Base-by-base conservation (phyloP, 257 asterid species). In the Anisodus tanguticus region DNA sequence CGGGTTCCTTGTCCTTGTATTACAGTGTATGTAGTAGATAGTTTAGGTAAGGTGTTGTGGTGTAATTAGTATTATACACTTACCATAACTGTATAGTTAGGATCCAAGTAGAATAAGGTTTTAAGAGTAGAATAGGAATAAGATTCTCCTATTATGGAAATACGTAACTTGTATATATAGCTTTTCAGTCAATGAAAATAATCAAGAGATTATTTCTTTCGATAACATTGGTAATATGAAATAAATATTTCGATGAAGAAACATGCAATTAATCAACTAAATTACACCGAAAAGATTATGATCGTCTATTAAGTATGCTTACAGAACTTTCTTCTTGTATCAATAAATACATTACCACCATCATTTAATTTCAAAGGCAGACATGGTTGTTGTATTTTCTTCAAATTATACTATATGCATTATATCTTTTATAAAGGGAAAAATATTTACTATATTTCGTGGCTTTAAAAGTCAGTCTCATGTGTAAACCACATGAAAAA, bases 361-460 rank as follows among this genome's bases (percentile, higher is more conserved):
- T 83, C 26, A 74, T 83, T 70, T 12, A 83, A 55, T 60, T 71
- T 70, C 83, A 83, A 82, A 83, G 59, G 74, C 62, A 60, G 54
- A 59, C 8, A 22, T 22, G 26, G 0, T 22, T 22, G 26, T 22
- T 22, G 26, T 22, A 22, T 22, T 22, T 22, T 22, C 26, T 22
- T 22, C 26, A 22, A 22, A 22, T 22, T 22, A 22, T 22, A 22
- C 26, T 22, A 22, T 22, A 1, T 64, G 26, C 8, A 1, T 9
- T 69, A 5, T 17, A 37, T 71, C 9, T 51, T 71, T 9, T 22
- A 22, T 22, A 22, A 45, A 71, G 57, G 41, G 17, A 22, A 63
- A 63, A 22, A 31, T 26, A 22, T 26, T 41, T 17, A 26, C 16
- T 26, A 63, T 26, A 63, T 31, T 66, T 4, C 45, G 0, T 3